These are phyloP conservation scores for Calonectria pseudoreteaudii DNA, from an alignment of 2,329 filamentous ascomycete species.

Conservation along the genomic window DNA sequence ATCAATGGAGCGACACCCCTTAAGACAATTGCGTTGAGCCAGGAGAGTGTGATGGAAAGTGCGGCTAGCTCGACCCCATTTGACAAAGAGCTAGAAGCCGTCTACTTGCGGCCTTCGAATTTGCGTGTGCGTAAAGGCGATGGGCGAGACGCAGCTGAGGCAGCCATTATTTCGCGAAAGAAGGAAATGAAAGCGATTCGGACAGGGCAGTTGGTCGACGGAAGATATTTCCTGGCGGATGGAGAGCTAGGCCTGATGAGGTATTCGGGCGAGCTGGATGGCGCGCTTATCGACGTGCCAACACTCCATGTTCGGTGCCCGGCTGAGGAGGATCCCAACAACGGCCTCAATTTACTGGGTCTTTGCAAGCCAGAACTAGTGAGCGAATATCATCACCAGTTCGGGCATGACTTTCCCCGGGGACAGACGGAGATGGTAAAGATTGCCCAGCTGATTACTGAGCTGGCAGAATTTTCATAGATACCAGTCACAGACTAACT, in stretches of 20 bases:
- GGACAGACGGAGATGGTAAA: slow-evolving; percentile 8
- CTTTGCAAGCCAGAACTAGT: slow-evolving; percentile 6
- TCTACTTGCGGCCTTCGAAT: slow-evolving; percentile 12
- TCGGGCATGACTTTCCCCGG: slow-evolving; percentile 11
- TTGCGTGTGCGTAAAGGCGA: slow-evolving; percentile 13
- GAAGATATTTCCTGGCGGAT: slow-evolving; percentile 11
- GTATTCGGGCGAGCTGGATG: slow-evolving; percentile 1
- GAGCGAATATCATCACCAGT: slow-evolving; percentile 5
- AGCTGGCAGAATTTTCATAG: slow-evolving; percentile 11
- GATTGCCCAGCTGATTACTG: slow-evolving; percentile 13
- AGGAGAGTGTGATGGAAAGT: neutral
- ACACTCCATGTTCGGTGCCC: slow-evolving; percentile 7
- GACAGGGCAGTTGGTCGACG: slow-evolving; percentile 1
- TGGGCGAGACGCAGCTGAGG: slow-evolving; percentile 7
- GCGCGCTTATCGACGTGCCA: slow-evolving; percentile 9
- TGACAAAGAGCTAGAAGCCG: slow-evolving; percentile 1
- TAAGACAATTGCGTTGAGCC: neutral
- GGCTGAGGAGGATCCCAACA: neutral
- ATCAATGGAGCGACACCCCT: slow-evolving; percentile 11
- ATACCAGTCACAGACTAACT: neutral
- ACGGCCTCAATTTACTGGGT: slow-evolving; percentile 1
- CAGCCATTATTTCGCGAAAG: slow-evolving; percentile 1
- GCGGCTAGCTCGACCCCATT: neutral
- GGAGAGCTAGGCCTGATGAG: slow-evolving; percentile 1
- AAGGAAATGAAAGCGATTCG: slow-evolving; percentile 6